Conservation (phyloP, 2,329 filamentous ascomycete species). For the Apiospora saccharicola region DNA sequence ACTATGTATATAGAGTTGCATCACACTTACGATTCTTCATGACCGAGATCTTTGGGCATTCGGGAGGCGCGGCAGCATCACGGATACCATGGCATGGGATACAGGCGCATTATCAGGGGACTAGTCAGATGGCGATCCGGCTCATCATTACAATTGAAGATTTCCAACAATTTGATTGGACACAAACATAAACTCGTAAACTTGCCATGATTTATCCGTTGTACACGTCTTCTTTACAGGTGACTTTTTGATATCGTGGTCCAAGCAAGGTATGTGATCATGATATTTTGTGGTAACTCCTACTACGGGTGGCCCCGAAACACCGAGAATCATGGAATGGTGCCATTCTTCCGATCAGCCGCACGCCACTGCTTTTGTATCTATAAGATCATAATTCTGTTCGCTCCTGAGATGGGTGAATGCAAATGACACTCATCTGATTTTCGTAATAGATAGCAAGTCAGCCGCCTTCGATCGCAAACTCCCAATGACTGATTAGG, state of each 20-base stretch:
- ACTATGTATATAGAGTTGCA: constrained; percentile 23
- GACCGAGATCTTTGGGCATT: constrained; percentile 22
- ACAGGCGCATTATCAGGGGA: constrained; percentile 12
- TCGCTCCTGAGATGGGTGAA: neutral
- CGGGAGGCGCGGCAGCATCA: constrained; percentile 24
- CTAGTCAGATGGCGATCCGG: constrained; percentile 29
- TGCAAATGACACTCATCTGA: neutral
- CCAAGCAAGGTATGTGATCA: neutral
- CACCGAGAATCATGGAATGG: neutral
- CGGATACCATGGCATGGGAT: constrained; percentile 28
- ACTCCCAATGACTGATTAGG: neutral
- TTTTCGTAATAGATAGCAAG: neutral
- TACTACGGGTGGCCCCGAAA: neutral
- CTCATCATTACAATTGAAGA: constrained; percentile 26
- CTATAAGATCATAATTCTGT: neutral
- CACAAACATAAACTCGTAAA: neutral
- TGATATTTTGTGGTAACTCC: neutral
- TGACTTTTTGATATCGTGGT: neutral
- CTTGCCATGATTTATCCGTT: neutral
- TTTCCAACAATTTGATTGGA: constrained; percentile 20
- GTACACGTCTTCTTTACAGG: neutral
- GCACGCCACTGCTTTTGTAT: neutral
- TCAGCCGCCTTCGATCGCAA: neutral
- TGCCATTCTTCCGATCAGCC: neutral
- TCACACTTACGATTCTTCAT: constrained; percentile 23